These are phyloP conservation scores for Odontarrhena argentea DNA, from an alignment of 345 rosid species.

Conservation along the genomic window DNA sequence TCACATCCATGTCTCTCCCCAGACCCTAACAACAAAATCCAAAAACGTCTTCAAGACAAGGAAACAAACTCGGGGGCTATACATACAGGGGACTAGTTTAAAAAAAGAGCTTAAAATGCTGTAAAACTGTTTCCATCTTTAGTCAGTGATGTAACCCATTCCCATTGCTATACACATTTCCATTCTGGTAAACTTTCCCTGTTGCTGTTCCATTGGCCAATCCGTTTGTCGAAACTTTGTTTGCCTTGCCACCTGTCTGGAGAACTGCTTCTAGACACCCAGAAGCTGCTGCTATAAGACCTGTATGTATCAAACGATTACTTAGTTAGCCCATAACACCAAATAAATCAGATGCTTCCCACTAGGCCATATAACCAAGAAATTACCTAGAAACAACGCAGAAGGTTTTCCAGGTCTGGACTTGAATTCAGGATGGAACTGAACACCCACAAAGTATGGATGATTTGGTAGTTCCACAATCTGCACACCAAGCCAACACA, in stretches of 20 bases:
- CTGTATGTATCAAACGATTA: conserved; percentile 42
- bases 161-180: conserved; percentile 64
- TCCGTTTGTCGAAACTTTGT: conserved; percentile 47
- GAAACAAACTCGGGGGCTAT: conserved; percentile 38
- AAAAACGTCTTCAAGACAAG: conserved; percentile 33
- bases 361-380: neutral
- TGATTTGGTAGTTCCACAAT: conserved; percentile 60
- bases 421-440: conserved; percentile 97
- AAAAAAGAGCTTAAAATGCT: conserved; percentile 5
- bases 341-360: neutral
- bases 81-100: conserved; percentile 29
- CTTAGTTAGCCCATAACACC: conserved; percentile 16
- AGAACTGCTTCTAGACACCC: conserved; percentile 57
- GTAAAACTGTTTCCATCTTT: conserved; percentile 8
- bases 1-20: conserved; percentile 38
- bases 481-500: conserved; percentile 42
- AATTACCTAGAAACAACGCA: conserved; percentile 70
- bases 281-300: conserved; percentile 70
- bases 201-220: conserved; percentile 46
- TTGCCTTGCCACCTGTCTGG: conserved; percentile 41
- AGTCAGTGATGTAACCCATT: conserved; percentile 53
- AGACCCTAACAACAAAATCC: conserved; percentile 24
- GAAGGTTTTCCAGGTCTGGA: conserved; percentile 97
- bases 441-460: conserved; percentile 74
- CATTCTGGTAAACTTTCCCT: conserved; percentile 51